A percentile compares a stretch with the other conserved stretches of the same genome.
These are phyloP conservation scores for Plasmodiophora brassicae DNA, from an alignment of 208 protist genomes.

Conservation along the genomic window DNA sequence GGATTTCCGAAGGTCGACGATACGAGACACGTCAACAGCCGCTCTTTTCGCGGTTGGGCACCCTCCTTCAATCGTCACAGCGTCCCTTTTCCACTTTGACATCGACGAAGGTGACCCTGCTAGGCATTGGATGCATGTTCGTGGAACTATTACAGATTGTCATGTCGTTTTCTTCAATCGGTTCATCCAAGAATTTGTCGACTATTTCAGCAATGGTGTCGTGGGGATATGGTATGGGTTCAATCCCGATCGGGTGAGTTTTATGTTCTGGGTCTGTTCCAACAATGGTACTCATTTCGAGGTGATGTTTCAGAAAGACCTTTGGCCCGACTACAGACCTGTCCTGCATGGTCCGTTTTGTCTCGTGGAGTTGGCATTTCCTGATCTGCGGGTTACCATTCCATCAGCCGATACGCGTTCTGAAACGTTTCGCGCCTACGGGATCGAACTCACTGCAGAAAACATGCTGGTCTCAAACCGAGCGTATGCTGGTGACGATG, in stretches of 20 bases:
- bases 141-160: neutral
- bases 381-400: neutral
- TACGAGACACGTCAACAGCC: neutral
- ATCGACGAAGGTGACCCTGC: neutral
- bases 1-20: neutral
- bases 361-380: neutral
- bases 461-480: neutral
- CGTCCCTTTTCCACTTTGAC: neutral
- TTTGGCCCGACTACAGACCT: neutral
- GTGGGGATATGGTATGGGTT: neutral
- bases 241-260: slow-evolving; percentile 4
- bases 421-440: neutral
- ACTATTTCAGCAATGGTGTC: slow-evolving; percentile 5
- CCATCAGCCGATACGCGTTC: neutral
- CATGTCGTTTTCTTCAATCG: neutral
- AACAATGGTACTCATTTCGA: neutral
- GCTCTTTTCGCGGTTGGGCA: no score
- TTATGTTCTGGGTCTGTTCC: neutral
- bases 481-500: neutral
- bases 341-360: neutral
- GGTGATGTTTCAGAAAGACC: slow-evolving; percentile 4
- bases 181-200: neutral
- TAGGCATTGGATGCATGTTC: neutral
- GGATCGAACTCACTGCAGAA: neutral
- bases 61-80: no score